A percentile compares a stretch with the other conserved stretches of the same genome.
Conservation (phyloP, 1,284 basidiomycete genomes). For the Sphaerobolus stellatus region DNA sequence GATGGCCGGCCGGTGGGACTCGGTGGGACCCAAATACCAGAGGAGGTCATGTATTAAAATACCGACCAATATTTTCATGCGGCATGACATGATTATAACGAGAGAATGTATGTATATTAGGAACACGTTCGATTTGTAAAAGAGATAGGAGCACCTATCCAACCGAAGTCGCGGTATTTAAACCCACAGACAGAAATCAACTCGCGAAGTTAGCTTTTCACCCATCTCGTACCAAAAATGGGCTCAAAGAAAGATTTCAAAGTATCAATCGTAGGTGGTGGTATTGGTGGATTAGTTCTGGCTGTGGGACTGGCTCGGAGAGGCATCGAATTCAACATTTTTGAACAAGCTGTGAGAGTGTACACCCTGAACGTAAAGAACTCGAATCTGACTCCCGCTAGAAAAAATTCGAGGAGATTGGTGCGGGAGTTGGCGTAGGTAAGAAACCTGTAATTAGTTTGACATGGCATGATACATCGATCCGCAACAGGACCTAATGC, state of each 20-base stretch:
- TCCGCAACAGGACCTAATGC: conserved; percentile 47
- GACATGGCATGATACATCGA: background rate
- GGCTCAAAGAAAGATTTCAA: conserved; percentile 48
- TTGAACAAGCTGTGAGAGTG: conserved; percentile 46
- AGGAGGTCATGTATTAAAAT: too few species aligned
- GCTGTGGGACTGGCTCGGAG: conserved; percentile 44
- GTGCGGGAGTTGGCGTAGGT: conserved; percentile 56
- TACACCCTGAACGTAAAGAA: background rate
- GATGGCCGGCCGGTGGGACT: too few species aligned
- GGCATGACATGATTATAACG: too few species aligned
- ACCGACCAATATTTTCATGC: too few species aligned
- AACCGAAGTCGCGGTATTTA: too few species aligned
- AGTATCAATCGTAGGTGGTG: conserved; percentile 54
- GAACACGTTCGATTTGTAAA: too few species aligned
- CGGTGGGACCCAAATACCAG: too few species aligned
- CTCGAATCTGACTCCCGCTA: conserved; percentile 19
- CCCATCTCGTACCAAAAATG: too few species aligned
- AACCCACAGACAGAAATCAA: too few species aligned
- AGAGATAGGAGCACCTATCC: too few species aligned
- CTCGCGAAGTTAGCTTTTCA: too few species aligned
- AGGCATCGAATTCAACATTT: conserved; percentile 48
- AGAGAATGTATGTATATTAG: too few species aligned
- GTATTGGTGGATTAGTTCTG: conserved; percentile 50
- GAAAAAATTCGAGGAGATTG: conserved; percentile 50
- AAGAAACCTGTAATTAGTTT: conserved; percentile 14